Evolutionary conservation across 139 green algal species (phyloP).

Genomic region (Chlorella sp.): DNA sequence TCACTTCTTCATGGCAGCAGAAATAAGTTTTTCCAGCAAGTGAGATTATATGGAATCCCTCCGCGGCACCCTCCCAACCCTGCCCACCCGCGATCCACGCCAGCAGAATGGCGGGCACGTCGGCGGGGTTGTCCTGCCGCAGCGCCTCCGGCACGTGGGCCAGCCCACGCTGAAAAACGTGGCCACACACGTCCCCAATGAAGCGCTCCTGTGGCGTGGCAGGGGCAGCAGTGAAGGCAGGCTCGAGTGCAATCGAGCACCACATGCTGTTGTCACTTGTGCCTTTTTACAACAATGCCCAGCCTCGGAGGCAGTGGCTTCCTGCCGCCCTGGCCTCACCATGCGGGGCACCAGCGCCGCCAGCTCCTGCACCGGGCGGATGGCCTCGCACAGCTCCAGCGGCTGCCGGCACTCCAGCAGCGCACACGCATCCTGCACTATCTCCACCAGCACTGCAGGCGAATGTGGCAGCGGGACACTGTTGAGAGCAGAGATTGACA

Average conservation of each 20-base stretch:
- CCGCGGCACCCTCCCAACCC: no score
- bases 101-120: conserved; percentile 23
- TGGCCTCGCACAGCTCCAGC: conserved; percentile 71
- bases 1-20: no score
- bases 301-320: no score
- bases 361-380: conserved; percentile 17
- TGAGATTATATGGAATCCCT: no score
- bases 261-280: no score
- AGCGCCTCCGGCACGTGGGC: conserved; percentile 27
- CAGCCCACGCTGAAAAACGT: conserved; percentile 32
- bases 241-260: no score
- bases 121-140: conserved; percentile 31
- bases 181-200: conserved; percentile 25
- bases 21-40: background rate
- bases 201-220: conserved; percentile 5
- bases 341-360: conserved; percentile 26
- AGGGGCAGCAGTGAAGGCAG: no score
- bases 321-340: no score
- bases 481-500: background rate
- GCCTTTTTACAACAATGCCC: no score
- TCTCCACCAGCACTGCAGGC: conserved; percentile 28
- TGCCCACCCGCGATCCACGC: conserved; percentile 14
- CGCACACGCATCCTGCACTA: conserved; percentile 74
- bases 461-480: background rate
- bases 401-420: conserved; percentile 43